A percentile compares a stretch with the other conserved stretches of the same genome.
phyloP scores from a whole-genome alignment of 1,139 yeast species.

The Neolecta irregularis region DNA sequence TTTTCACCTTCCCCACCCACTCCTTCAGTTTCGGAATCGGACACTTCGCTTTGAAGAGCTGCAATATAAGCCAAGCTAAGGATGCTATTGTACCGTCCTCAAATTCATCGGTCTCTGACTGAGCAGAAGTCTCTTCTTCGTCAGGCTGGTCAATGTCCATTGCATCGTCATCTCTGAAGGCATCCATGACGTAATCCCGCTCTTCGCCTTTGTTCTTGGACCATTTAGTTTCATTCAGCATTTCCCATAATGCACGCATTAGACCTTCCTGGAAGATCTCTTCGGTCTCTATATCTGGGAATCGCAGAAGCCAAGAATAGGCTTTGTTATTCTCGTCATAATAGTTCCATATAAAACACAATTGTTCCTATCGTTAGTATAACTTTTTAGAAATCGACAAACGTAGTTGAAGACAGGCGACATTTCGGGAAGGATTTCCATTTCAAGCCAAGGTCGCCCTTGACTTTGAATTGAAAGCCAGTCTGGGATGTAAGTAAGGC shows the following conservation, averaged over 20 bases:
- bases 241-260: conserved; percentile 47
- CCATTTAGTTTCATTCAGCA: conserved; percentile 40
- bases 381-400: background rate
- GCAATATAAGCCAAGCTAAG: no score
- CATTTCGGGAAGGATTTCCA: conserved; percentile 34
- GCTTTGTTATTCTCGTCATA: conserved; percentile 28
- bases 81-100: no score
- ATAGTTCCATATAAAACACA: conserved; percentile 54
- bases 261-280: conserved; percentile 38
- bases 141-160: conserved; percentile 24
- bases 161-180: conserved; percentile 29
- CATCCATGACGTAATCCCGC: conserved; percentile 35
- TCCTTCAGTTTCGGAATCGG: conserved; percentile 6
- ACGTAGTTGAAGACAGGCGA: conserved; percentile 48
- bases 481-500: conserved; percentile 15
- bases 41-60: conserved; percentile 3
- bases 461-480: conserved; percentile 33
- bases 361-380: conserved; percentile 23
- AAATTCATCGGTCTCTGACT: no score
- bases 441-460: conserved; percentile 28
- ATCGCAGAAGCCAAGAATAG: conserved; percentile 50
- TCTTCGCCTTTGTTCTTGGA: conserved; percentile 29
- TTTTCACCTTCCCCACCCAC: conserved; percentile 30
- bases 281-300: conserved; percentile 30
- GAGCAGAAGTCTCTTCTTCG: conserved; percentile 21